Base-by-base conservation (phyloP, 2,329 filamentous ascomycete species). In the Proliferodiscus dingleyae region DNA sequence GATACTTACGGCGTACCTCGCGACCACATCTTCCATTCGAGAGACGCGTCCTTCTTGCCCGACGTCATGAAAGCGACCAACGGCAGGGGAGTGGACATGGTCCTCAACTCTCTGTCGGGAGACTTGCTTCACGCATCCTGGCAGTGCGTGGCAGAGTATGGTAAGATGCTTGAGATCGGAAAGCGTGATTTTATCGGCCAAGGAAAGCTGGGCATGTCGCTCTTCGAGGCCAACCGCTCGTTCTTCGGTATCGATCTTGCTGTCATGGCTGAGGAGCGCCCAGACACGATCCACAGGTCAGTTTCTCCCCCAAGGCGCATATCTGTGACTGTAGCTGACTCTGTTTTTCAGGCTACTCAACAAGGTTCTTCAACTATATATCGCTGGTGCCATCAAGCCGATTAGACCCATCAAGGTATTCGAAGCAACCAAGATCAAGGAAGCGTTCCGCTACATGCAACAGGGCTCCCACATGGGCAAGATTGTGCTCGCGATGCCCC, bases 111-210 rank as follows among this genome's bases (percentile, higher is more conserved):
- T 22, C 21, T 41, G 2, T 45, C 43, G 46, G 44, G 59, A 2
- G 30, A 54, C 10, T 36, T 54, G 2, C 46, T 61, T 0, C 53
- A 53, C 8, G 45, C 55, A 6, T 49, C 61, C 2, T 66, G 61
- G 63, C 39, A 57, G 5, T 66, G 62, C 39, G 29, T 69, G 2
- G 62, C 65, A 2, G 39, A 43, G 0, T 64, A 63, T 37, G 68
- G 68, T 0, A 54, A 60, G 0, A 66, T 70, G 32, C 37, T 70
- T 0, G 67, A 70, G 36, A 57, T 69, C 5, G 64, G 65, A 1
- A 66, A 65, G 28, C 56, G 58, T 2, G 66, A 68, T 33, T 30
- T 50, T 4, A 34, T 49, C 18, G 48, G 51, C 1, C 46, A 61
- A 26, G 37, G 11, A 3, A 39, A 51, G n/a, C 50, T 65, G n/a